Evolutionary conservation across 495 filamentous ascomycete species (phyloP), one percentile per base, ranked within the genome.

Genomic region (Astrocystis sublimbata): DNA sequence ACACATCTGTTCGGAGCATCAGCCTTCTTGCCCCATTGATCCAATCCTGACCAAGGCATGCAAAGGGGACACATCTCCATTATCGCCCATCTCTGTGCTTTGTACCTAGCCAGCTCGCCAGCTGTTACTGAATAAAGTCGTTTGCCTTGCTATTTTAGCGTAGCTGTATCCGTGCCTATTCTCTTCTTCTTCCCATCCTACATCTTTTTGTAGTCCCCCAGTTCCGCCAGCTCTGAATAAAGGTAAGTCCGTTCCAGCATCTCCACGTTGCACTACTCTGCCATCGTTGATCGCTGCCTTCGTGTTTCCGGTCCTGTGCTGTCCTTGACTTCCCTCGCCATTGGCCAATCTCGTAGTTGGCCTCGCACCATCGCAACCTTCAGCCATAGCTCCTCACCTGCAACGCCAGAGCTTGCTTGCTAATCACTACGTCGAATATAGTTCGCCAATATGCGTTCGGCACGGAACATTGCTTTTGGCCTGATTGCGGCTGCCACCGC

Each of bases 401-500:
- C 17, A 12, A 21, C 31, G 42, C 5, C 24, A 46, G 9, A 17
- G 28, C 15, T 40, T 43, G 23, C 33, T 49, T 40, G 55, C 66
- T 71, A 66, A 71, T 24, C 30, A 19, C 26, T 53, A 1, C 23
- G 12, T 41, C 12, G 36, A 23, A 31, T 46, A 21, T 31, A 63
- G 64, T 47, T 46, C 41, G 59, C 65, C 76, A 81, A 67, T 35
- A 89, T 89, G 86, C 79, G 82, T 60, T 65, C 83, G 78, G 54
- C 82, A 85, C 68, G 72, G 73, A 68, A 81, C 77, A 62, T 72
- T 55, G 47, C 65, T 50, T 62, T 68, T 65, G 82, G 83, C 73
- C 76, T 91, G 73, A 81, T 91, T 58, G 71, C 86, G 26, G 83
- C 83, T 59, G 87, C 88, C 58, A 89, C 89, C 43, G 76, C 83